These are phyloP conservation scores for Emergomyces africanus DNA, from an alignment of 2,329 filamentous ascomycete genomes.

Conservation along the genomic window DNA sequence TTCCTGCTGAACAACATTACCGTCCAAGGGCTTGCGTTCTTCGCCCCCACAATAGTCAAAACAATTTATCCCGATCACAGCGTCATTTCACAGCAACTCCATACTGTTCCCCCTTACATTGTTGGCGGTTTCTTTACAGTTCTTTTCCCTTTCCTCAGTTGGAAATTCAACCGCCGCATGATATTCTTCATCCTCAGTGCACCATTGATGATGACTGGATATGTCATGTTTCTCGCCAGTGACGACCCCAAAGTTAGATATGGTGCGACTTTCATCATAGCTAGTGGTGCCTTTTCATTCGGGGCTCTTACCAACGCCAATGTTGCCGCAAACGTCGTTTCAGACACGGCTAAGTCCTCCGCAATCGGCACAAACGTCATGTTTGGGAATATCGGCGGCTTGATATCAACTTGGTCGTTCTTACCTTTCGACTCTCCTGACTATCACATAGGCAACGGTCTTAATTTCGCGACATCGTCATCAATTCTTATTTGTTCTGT, in stretches of 20 bases:
- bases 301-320: constrained; percentile 6
- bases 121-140: constrained; percentile 7
- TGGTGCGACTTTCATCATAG: constrained; percentile 7
- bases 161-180: constrained; percentile 5
- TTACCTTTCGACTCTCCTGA: constrained; percentile 42
- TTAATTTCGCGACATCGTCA: constrained; percentile 54
- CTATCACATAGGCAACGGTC: constrained; percentile 57
- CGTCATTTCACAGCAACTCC: constrained; percentile 21
- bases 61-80: constrained; percentile 13
- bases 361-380: constrained; percentile 8
- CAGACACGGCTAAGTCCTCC: constrained; percentile 8
- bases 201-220: constrained; percentile 5
- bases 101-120: constrained; percentile 9
- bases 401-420: constrained; percentile 10
- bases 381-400: constrained; percentile 7
- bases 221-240: constrained; percentile 8
- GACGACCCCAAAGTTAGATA: constrained; percentile 5
- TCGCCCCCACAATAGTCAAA: constrained; percentile 8
- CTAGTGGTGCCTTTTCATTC: constrained; percentile 7
- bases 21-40: constrained; percentile 49
- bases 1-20: constrained; percentile 56
- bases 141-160: constrained; percentile 6
- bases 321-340: constrained; percentile 7
- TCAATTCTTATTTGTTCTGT: constrained; percentile 41
- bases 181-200: constrained; percentile 4